Evolutionary conservation across 2,329 filamentous ascomycete species (phyloP), one percentile per base, ranked within the genome.

Genomic region (Fonsecaea pugnacius): DNA sequence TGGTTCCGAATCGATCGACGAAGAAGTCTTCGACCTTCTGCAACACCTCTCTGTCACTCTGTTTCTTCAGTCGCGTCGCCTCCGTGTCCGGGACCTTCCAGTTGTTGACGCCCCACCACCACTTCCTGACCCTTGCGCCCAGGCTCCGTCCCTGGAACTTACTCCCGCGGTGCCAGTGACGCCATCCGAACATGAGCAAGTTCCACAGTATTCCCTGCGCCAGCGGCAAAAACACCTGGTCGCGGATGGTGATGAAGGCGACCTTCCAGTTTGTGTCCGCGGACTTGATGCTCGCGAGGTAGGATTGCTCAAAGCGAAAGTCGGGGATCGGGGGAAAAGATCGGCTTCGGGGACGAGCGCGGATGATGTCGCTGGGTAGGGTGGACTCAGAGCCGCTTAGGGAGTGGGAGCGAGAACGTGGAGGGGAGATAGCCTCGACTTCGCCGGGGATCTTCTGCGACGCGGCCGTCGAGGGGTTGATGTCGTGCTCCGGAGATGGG

Each of bases 251-350:
- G 70, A 99, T 94, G 80, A 89, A 90, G 7, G 86, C 84, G 35
- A 99, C 86, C 75, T 87, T 87, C 80, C 90, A 89, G 87, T 89
- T 93, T 27, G 87, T 88, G 70, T 95, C 86, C 38, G 92, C 92
- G 62, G 87, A 83, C 69, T 89, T 86, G 71, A 99, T 90, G 79
- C 92, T 96, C 72, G 91, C 89, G 61, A 99, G 85, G 77, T 99
- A 99, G 83, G 93, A 97, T 84, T 99, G 95, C 80, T 99, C 95
- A 79, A 98, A 98, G 50, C 95, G 87, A 70, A 99, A 82, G 79
- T 99, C 95, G 3, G 87, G 87, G 53, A 90, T 75, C 3, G 87
- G 87, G 53, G 93, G 92, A 73, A 97, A 85, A n/a, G 74, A 75
- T 35, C 76, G 72, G 14, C 76, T 75, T 16, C 78, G 75, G 12